phyloP scores from a whole-genome alignment of 495 filamentous ascomycete species.

The Xylaria telfairii region DNA sequence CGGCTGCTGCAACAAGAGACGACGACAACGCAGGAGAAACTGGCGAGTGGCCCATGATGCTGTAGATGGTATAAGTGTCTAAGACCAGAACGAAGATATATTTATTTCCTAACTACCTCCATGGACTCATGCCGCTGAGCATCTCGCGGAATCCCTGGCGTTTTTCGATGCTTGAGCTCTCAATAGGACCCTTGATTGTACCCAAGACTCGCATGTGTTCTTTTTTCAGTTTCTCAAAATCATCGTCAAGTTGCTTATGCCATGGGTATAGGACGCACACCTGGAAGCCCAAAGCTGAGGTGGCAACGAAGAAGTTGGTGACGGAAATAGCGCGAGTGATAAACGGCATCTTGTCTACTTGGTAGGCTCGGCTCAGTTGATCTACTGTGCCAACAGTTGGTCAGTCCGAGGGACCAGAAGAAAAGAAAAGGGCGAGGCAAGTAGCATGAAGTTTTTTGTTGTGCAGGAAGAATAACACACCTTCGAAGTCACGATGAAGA shows the following conservation, averaged over 20 bases:
- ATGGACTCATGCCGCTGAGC: slow-evolving; percentile 34
- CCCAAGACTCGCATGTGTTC: slow-evolving; percentile 55
- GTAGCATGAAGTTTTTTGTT: neutral
- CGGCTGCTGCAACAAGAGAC: slow-evolving; percentile 8
- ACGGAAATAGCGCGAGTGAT: slow-evolving; percentile 62
- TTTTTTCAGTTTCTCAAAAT: slow-evolving; percentile 61
- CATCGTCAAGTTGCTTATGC: slow-evolving; percentile 67
- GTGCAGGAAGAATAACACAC: slow-evolving; percentile 9
- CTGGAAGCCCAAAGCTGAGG: slow-evolving; percentile 67
- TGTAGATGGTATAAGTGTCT: slow-evolving; percentile 35
- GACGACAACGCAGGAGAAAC: neutral
- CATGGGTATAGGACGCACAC: slow-evolving; percentile 71
- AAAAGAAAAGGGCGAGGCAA: neutral
- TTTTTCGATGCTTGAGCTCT: slow-evolving; percentile 3
- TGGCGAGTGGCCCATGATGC: slow-evolving; percentile 19
- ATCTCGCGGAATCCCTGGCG: slow-evolving; percentile 13
- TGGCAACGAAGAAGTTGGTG: slow-evolving; percentile 66
- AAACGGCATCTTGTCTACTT: slow-evolving; percentile 22
- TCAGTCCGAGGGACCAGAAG: neutral
- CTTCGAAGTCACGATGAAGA: slow-evolving; percentile 8
- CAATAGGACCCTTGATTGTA: slow-evolving; percentile 29
- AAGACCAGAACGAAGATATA: slow-evolving; percentile 9
- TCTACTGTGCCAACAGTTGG: slow-evolving; percentile 7
- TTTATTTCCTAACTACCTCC: slow-evolving; percentile 26
- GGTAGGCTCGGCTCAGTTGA: slow-evolving; percentile 26